Conservation (phyloP, 108 stramenopile species). For the Skeletonema potamos region DNA sequence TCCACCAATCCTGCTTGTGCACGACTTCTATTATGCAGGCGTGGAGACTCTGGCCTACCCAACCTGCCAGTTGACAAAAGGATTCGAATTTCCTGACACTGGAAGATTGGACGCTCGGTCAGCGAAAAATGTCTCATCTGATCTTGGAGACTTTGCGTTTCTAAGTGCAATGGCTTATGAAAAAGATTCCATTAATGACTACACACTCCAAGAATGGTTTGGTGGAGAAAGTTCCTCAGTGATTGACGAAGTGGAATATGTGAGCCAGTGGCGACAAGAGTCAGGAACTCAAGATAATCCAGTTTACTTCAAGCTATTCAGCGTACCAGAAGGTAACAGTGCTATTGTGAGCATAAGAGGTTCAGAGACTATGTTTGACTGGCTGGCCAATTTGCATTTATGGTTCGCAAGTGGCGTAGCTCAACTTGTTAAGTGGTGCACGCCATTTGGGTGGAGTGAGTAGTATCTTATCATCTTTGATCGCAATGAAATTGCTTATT, state of each 20-base stretch:
- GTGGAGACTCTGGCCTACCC: slow-evolving; percentile 51
- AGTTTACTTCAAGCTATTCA: slow-evolving; percentile 65
- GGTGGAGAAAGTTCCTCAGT: too few relatives aligned
- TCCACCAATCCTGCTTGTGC: slow-evolving; percentile 32
- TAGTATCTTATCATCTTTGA: not conserved
- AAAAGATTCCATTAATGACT: slow-evolving; percentile 13
- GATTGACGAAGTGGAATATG: slow-evolving; percentile 51
- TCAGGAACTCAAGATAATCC: slow-evolving; percentile 19
- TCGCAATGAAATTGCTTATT: not conserved
- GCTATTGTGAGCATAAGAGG: slow-evolving; percentile 74
- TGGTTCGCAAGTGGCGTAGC: slow-evolving; percentile 70
- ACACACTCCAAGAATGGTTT: slow-evolving; percentile 64
- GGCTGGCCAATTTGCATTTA: slow-evolving; percentile 70
- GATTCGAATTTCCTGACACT: slow-evolving; percentile 29
- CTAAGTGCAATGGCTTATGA: slow-evolving; percentile 44
- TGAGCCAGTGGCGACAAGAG: slow-evolving; percentile 42
- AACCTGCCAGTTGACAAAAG: slow-evolving; percentile 49
- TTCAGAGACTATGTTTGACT: slow-evolving; percentile 69
- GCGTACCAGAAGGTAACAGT: slow-evolving; percentile 24
- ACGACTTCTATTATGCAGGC: slow-evolving; percentile 49
- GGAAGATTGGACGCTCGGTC: not conserved
- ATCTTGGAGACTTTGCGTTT: slow-evolving; percentile 58
- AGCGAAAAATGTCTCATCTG: slow-evolving; percentile 4
- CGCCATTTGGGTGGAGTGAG: slow-evolving; percentile 57
- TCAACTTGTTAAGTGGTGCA: slow-evolving; percentile 57